These are phyloP conservation scores for Kuraishia cidri DNA, from an alignment of 805 yeast genomes.

Conservation along the genomic window DNA sequence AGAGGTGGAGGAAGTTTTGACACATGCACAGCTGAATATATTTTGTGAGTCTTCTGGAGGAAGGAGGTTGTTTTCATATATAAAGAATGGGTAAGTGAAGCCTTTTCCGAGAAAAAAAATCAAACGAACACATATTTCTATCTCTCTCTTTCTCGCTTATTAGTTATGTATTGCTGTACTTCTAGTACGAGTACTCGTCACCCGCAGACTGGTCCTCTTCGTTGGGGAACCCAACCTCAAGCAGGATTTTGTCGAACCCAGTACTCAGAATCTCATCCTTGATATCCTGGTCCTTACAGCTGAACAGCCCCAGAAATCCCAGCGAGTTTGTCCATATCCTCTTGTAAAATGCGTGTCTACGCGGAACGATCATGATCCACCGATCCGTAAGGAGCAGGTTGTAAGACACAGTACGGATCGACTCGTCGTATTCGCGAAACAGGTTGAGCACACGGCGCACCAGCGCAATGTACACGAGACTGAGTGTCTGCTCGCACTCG, in stretches of 20 bases:
- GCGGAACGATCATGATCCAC: slow-evolving; percentile 85
- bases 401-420: slow-evolving; percentile 46
- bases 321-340: slow-evolving; percentile 68
- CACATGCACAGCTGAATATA: too few species aligned
- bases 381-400: slow-evolving; percentile 74
- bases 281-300: slow-evolving; percentile 60
- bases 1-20: too few species aligned
- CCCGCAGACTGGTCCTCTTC: slow-evolving; percentile 41
- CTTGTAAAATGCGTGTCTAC: slow-evolving; percentile 47
- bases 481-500: slow-evolving; percentile 47
- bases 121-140: too few species aligned
- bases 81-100: too few species aligned
- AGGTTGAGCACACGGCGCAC: slow-evolving; percentile 65
- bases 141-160: too few species aligned
- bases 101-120: too few species aligned
- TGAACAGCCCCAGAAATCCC: slow-evolving; percentile 70
- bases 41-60: too few species aligned
- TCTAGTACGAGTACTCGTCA: slow-evolving; percentile 59
- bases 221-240: slow-evolving; percentile 59
- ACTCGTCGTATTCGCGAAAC: slow-evolving; percentile 39
- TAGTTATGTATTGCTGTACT: too few species aligned
- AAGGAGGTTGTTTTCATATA: too few species aligned
- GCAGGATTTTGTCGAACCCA: slow-evolving; percentile 44
- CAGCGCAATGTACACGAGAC: slow-evolving; percentile 62
- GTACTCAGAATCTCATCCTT: slow-evolving; percentile 34